phyloP scores from a whole-genome alignment of 768 basidiomycete species.

The Boletus insuetus region DNA sequence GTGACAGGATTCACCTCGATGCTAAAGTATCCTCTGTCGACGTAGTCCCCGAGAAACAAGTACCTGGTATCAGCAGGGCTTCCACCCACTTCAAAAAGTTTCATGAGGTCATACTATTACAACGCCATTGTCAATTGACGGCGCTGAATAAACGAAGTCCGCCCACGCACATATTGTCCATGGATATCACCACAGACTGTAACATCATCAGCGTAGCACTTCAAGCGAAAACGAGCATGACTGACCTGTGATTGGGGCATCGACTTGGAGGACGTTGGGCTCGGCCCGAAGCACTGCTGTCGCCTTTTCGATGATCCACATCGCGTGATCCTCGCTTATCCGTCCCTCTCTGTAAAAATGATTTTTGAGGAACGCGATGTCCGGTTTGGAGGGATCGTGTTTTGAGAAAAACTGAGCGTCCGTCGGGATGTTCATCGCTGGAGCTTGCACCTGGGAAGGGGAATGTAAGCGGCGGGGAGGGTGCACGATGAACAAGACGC shows the following conservation, averaged over 20 bases:
- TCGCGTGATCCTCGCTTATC: slow-evolving; percentile 89
- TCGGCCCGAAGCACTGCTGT: slow-evolving; percentile 80
- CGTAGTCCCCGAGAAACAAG: slow-evolving; percentile 91
- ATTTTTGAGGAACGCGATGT: slow-evolving; percentile 96
- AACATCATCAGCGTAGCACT: background rate
- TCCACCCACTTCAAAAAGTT: slow-evolving; percentile 91
- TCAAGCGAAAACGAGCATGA: background rate
- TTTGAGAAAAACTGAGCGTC: slow-evolving; percentile 89
- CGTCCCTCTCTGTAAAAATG: slow-evolving; percentile 98
- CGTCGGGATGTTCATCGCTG: slow-evolving; percentile 89
- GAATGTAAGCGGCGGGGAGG: slow-evolving; percentile 5
- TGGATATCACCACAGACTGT: slow-evolving; percentile 97
- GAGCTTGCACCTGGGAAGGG: slow-evolving; percentile 83
- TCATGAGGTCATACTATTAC: slow-evolving; percentile 86
- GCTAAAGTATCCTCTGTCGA: slow-evolving; percentile 91
- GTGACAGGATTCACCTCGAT: slow-evolving; percentile 63
- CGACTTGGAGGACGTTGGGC: slow-evolving; percentile 88
- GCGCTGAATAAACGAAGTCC: slow-evolving; percentile 2
- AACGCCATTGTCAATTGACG: slow-evolving; percentile 17
- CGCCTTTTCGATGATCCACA: slow-evolving; percentile 90
- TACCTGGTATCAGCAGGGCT: slow-evolving; percentile 93
- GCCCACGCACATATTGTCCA: slow-evolving; percentile 87
- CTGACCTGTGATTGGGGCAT: slow-evolving; percentile 94
- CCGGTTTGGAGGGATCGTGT: slow-evolving; percentile 86
- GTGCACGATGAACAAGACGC: slow-evolving; percentile 19